These are phyloP conservation scores for Rhodocollybia butyracea DNA, from an alignment of 768 basidiomycete genomes.

Conservation along the genomic window DNA sequence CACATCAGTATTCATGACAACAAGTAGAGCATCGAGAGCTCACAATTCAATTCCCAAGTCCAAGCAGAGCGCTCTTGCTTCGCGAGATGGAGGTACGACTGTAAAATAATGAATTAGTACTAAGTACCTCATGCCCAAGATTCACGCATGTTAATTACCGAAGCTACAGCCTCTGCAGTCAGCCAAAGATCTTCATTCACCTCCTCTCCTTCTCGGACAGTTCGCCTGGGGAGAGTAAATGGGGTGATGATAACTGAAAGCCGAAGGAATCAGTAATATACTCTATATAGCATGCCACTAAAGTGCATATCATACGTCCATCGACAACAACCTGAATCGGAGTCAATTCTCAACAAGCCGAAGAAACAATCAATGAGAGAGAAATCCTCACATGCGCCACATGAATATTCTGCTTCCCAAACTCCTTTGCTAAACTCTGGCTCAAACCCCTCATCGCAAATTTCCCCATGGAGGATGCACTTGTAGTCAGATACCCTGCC, in stretches of 20 bases:
- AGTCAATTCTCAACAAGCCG: background rate
- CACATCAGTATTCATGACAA: background rate
- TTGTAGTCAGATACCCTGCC: slow-evolving; percentile 61
- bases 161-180: slow-evolving; percentile 2
- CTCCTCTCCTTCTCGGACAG: background rate
- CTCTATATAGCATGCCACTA: background rate
- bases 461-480: slow-evolving; percentile 64
- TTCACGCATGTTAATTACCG: slow-evolving; percentile 3
- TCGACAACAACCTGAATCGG: slow-evolving; percentile 60
- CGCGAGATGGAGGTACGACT: slow-evolving; percentile 66
- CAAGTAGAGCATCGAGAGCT: slow-evolving; percentile 20
- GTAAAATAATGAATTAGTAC: slow-evolving; percentile 14
- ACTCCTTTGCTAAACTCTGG: slow-evolving; percentile 75
- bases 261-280: background rate
- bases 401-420: slow-evolving; percentile 68
- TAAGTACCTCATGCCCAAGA: slow-evolving; percentile 19
- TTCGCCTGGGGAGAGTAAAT: background rate
- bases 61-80: slow-evolving; percentile 69
- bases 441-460: slow-evolving; percentile 60
- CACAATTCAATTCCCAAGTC: slow-evolving; percentile 81
- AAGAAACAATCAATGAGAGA: background rate
- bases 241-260: background rate
- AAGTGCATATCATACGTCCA: slow-evolving; percentile 37
- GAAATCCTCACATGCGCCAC: slow-evolving; percentile 15
- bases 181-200: background rate